phyloP scores from a whole-genome alignment of 164 flowering plant genomes.

The Piper longum region DNA sequence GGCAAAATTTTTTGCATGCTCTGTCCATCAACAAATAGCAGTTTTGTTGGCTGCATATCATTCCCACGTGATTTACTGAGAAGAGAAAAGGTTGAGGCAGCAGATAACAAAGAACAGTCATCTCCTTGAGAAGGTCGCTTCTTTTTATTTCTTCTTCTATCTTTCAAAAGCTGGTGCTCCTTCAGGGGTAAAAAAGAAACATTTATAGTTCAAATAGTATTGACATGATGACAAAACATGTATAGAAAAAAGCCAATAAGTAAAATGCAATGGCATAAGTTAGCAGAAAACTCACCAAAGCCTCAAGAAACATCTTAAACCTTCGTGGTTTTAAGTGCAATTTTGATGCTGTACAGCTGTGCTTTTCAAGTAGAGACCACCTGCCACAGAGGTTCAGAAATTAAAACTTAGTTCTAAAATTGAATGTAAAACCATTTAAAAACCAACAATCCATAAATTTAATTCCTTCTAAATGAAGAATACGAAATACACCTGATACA shows the following conservation, averaged over 20 bases:
- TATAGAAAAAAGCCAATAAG: neutral
- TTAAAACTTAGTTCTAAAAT: neutral
- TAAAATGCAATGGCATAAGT: neutral
- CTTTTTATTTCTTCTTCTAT: slow-evolving; percentile 59
- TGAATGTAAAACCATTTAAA: neutral
- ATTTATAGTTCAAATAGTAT: neutral
- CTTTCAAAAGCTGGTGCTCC: slow-evolving; percentile 95
- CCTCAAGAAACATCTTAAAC: slow-evolving; percentile 75
- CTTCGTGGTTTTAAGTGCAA: slow-evolving; percentile 94
- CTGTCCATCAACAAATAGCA: slow-evolving; percentile 54
- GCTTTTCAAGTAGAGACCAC: slow-evolving; percentile 97
- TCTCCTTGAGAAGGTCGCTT: slow-evolving; percentile 44
- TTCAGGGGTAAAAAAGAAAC: slow-evolving; percentile 21
- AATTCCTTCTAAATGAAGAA: neutral
- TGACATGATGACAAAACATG: neutral
- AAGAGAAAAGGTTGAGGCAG: slow-evolving; percentile 21
- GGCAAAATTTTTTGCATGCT: slow-evolving; percentile 49
- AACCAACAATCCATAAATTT: neutral
- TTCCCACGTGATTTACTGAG: slow-evolving; percentile 37
- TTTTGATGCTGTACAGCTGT: slow-evolving; percentile 89
- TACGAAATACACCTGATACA: neutral
- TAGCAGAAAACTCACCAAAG: slow-evolving; percentile 57
- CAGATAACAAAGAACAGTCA: slow-evolving; percentile 24
- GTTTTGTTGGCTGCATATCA: slow-evolving; percentile 41
- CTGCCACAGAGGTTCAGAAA: slow-evolving; percentile 20